Conservation (phyloP, 208 protist species). For the Leishmania tropica region DNA sequence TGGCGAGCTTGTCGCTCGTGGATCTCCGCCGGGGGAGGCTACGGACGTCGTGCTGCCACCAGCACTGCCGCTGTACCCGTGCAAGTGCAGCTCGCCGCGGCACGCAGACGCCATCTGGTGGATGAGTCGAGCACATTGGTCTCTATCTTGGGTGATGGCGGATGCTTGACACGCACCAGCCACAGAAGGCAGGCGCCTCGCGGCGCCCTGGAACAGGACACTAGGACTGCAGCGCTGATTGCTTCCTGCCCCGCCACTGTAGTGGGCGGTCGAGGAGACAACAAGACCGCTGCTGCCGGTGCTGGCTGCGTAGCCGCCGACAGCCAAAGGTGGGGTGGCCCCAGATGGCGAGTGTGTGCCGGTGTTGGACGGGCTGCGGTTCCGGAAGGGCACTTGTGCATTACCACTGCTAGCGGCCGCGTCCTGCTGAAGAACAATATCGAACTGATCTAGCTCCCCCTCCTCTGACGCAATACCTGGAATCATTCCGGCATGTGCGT, state of each 20-base stretch:
- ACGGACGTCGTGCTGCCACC: slow-evolving; percentile 5
- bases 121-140: slow-evolving; percentile 51
- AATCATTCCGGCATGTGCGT: slow-evolving; percentile 1
- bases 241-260: neutral
- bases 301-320: slow-evolving; percentile 17
- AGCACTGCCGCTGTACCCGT: slow-evolving; percentile 15
- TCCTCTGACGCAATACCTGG: slow-evolving; percentile 20
- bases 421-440: slow-evolving; percentile 67
- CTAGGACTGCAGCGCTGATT: slow-evolving; percentile 10
- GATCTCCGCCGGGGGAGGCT: slow-evolving; percentile 29
- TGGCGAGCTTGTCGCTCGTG: slow-evolving; percentile 26
- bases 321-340: slow-evolving; percentile 25
- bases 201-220: slow-evolving; percentile 20
- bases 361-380: slow-evolving; percentile 16
- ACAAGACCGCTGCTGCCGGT: slow-evolving; percentile 17
- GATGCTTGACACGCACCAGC: slow-evolving; percentile 46
- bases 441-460: slow-evolving; percentile 67
- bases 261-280: slow-evolving; percentile 2
- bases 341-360: slow-evolving; percentile 31
- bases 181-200: slow-evolving; percentile 51
- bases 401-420: slow-evolving; percentile 26
- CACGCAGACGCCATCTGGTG: slow-evolving; percentile 45
- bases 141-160: slow-evolving; percentile 39
- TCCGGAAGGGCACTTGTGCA: slow-evolving; percentile 9
- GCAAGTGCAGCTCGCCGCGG: slow-evolving; percentile 43